These are phyloP conservation scores for Heterobasidion annosum DNA, from an alignment of 1,284 basidiomycete species.

Conservation along the genomic window DNA sequence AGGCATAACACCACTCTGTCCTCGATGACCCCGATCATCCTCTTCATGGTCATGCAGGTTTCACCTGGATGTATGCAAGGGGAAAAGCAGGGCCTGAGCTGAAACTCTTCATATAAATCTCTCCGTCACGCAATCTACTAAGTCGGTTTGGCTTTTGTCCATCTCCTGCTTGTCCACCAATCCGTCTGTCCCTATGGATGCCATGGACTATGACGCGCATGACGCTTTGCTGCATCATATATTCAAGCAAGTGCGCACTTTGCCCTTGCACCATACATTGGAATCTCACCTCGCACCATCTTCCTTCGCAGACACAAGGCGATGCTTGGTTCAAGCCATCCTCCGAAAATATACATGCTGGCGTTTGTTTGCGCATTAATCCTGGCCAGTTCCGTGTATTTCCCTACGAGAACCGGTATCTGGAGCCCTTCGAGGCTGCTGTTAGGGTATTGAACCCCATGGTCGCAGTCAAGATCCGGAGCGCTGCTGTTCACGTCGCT, in stretches of 20 bases:
- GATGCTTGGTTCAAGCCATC: slow-evolving; percentile 73
- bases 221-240: slow-evolving; percentile 65
- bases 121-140: no score
- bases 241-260: slow-evolving; percentile 30
- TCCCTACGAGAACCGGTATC: slow-evolving; percentile 51
- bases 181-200: slow-evolving; percentile 1
- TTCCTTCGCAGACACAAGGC: slow-evolving; percentile 43
- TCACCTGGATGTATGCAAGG: no score
- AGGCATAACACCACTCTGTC: no score
- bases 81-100: no score
- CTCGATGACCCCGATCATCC: no score
- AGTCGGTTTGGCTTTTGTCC: no score
- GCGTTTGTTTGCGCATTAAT: slow-evolving; percentile 61
- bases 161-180: no score
- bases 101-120: no score
- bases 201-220: slow-evolving; percentile 67
- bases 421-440: slow-evolving; percentile 65
- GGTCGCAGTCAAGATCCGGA: slow-evolving; percentile 73
- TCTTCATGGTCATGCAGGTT: no score
- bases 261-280: slow-evolving; percentile 11
- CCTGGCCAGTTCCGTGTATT: slow-evolving; percentile 56
- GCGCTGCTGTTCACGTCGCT: slow-evolving; percentile 77
- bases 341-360: slow-evolving; percentile 60
- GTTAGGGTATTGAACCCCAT: slow-evolving; percentile 67
- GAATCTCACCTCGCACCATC: background rate